phyloP scores from a whole-genome alignment of 1,139 yeast species.

The Blastobotrys persicus region DNA sequence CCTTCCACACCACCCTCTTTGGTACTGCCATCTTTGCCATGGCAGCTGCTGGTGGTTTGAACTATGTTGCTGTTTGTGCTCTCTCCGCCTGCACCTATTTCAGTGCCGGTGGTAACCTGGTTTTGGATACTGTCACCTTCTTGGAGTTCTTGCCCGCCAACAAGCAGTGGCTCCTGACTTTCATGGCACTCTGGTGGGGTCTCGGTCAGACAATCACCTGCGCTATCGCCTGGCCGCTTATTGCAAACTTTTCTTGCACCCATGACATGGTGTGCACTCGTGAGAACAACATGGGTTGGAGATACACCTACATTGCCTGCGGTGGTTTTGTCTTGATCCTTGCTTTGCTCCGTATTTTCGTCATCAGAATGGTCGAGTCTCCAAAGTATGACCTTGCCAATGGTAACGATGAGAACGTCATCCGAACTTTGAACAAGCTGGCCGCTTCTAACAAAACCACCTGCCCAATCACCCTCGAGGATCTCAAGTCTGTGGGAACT shows the following conservation, averaged over 20 bases:
- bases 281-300: conserved; percentile 55
- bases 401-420: conserved; percentile 51
- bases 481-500: conserved; percentile 43
- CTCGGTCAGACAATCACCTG: conserved; percentile 57
- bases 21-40: conserved; percentile 52
- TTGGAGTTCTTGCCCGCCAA: conserved; percentile 56
- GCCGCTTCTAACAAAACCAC: conserved; percentile 27
- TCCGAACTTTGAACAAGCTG: conserved; percentile 26
- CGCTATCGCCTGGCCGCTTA: conserved; percentile 56
- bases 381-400: conserved; percentile 55
- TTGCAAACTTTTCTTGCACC: conserved; percentile 49
- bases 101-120: conserved; percentile 55
- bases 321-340: conserved; percentile 52
- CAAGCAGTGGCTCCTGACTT: conserved; percentile 53
- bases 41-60: conserved; percentile 52
- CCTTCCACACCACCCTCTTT: conserved; percentile 54
- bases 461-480: conserved; percentile 39
- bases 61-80: conserved; percentile 46
- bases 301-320: conserved; percentile 54
- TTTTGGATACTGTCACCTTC: conserved; percentile 58
- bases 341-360: conserved; percentile 48
- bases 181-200: conserved; percentile 63
- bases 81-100: conserved; percentile 42
- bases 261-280: conserved; percentile 45
- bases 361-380: conserved; percentile 51